Evolutionary conservation across 2,329 filamentous ascomycete genomes (phyloP), one percentile per base, ranked within the genome.

Genomic region (Tolypocladium tropicale): DNA sequence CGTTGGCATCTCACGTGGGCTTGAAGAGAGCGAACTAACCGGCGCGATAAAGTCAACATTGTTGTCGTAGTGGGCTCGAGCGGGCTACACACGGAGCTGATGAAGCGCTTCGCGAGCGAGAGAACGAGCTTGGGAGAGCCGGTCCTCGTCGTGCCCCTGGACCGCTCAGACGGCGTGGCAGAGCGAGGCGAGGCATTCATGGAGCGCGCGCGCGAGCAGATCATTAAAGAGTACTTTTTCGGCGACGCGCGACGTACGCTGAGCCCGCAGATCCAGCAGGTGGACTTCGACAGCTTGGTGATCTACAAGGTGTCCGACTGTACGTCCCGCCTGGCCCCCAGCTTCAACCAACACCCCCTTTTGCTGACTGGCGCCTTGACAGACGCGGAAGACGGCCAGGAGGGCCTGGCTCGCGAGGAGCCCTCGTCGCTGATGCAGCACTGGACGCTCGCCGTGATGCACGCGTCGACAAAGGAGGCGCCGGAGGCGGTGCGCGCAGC

Each of bases 161-260:
- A 91, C 59, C 91, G 90, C 67, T 95, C 91, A 0, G 89, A 90
- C 37, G 94, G 94, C 28, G 91, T 89, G 39, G 89, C 89, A 1
- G 83, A 89, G 64, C 81, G 90, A 52, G 87, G 91, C 60, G 82
- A 86, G 39, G 68, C 74, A 0, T 95, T 90, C 69, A 83, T 92
- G 78, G 88, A 89, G 64, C 79, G 84, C 18, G 74, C 83, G 6
- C 82, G 88, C 49, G 89, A 95, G 65, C 82, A 87, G 0, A 82
- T 88, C 53, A 91, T 96, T 54, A 87, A 88, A 62, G 87, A 92
- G 63, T 99, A 99, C 72, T 99, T 99, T 75, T 99, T 96, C 68
- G 94, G 94, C 11, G 87, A 89, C 60, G 73, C 80, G 1, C 85
- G 83, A 59, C 82, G 88, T 57, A 88, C 89, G 0, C 76, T 99